phyloP scores from a whole-genome alignment of 495 filamentous ascomycete species.

The Talaromyces trachyspermus region DNA sequence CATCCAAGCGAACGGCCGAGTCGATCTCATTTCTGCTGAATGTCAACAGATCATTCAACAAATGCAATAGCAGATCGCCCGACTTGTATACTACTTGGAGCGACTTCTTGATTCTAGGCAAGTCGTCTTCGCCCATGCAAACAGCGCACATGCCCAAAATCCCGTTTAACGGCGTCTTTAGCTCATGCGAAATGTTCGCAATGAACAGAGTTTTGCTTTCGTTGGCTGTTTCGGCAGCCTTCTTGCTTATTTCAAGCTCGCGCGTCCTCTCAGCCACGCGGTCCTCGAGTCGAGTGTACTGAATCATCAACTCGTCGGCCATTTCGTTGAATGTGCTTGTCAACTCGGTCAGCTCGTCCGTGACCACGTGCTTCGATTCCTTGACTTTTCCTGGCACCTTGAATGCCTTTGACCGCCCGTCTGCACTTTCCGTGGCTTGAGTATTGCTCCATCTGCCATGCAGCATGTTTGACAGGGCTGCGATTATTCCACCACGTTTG shows the following conservation, averaged over 20 bases:
- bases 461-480: constrained; percentile 8
- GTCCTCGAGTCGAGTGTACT: constrained; percentile 76
- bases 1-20: constrained; percentile 66
- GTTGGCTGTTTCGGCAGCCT: constrained; percentile 85
- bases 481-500: constrained; percentile 22
- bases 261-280: constrained; percentile 74
- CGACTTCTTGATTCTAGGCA: constrained; percentile 66
- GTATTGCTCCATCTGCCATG: constrained; percentile 17
- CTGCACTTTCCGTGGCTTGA: constrained; percentile 9
- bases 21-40: constrained; percentile 95
- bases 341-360: constrained; percentile 82
- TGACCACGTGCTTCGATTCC: constrained; percentile 64
- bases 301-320: constrained; percentile 81
- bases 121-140: constrained; percentile 82
- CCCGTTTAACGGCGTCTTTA: constrained; percentile 88
- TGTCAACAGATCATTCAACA: constrained; percentile 84
- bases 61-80: constrained; percentile 75
- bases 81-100: constrained; percentile 84
- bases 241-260: constrained; percentile 81
- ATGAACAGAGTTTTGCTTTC: constrained; percentile 94
- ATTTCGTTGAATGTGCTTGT: constrained; percentile 88
- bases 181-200: constrained; percentile 90
- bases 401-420: constrained; percentile 46
- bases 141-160: constrained; percentile 91
- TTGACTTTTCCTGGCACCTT: constrained; percentile 78